These are phyloP conservation scores for Sphaerosporella brunnea DNA, from an alignment of 495 filamentous ascomycete genomes.

Conservation along the genomic window DNA sequence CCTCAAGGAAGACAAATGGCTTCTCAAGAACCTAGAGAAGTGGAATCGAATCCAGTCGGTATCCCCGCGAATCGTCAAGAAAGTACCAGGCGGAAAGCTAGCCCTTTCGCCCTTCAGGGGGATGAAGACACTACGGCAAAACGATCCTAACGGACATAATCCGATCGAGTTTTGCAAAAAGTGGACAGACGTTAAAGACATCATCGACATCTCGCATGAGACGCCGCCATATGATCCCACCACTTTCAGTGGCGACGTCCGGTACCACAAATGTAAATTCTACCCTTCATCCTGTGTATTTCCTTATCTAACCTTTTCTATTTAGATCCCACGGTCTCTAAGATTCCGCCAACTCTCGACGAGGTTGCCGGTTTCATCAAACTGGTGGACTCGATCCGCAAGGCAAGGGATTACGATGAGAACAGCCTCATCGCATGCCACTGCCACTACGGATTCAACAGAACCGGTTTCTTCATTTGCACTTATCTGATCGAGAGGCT, in stretches of 20 bases:
- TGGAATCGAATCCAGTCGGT: constrained; percentile 68
- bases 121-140: constrained; percentile 53
- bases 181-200: constrained; percentile 43
- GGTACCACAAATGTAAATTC: constrained; percentile 41
- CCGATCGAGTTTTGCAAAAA: constrained; percentile 53
- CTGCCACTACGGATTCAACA: constrained; percentile 90
- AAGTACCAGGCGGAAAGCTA: constrained; percentile 22
- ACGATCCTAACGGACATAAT: constrained; percentile 59
- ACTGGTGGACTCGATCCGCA: constrained; percentile 53
- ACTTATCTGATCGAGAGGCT: constrained; percentile 75
- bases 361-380: constrained; percentile 63
- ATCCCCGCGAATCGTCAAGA: constrained; percentile 52
- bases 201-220: constrained; percentile 55
- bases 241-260: constrained; percentile 42
- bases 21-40: constrained; percentile 88
- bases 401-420: constrained; percentile 30
- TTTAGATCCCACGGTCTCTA: constrained; percentile 52
- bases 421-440: constrained; percentile 56
- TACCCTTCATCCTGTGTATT: neutral
- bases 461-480: constrained; percentile 80
- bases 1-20: constrained; percentile 85
- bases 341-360: constrained; percentile 63
- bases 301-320: constrained; percentile 1
- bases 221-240: constrained; percentile 49
- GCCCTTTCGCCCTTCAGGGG: constrained; percentile 35